phyloP scores from a whole-genome alignment of 805 yeast genomes.

The Saccharomycopsis babjevae region DNA sequence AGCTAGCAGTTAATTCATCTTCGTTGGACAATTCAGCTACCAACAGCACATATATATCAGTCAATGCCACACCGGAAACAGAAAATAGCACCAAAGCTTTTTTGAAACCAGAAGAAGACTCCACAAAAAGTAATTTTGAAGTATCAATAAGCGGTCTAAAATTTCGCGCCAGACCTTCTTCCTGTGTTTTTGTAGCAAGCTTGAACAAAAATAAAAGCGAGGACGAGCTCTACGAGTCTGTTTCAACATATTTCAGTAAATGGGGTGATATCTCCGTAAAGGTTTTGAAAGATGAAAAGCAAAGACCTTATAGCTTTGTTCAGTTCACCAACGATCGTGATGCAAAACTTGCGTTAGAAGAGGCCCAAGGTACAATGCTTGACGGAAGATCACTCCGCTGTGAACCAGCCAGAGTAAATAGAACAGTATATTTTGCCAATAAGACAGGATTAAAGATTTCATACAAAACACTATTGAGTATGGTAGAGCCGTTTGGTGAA shows the following conservation, averaged over 20 bases:
- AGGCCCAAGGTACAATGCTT: constrained; percentile 58
- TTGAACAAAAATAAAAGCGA: constrained; percentile 56
- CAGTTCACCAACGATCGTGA: constrained; percentile 67
- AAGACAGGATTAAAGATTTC: constrained; percentile 24
- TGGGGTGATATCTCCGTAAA: constrained; percentile 74
- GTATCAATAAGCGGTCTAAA: constrained; percentile 4
- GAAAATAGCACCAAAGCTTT: background rate
- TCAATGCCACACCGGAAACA: background rate
- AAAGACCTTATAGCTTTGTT: constrained; percentile 88
- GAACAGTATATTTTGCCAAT: constrained; percentile 60
- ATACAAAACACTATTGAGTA: constrained; percentile 27
- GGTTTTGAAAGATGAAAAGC: constrained; percentile 70
- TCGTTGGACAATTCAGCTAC: background rate
- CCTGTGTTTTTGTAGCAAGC: constrained; percentile 88
- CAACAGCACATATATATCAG: background rate
- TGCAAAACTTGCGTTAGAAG: constrained; percentile 53
- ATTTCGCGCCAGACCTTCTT: constrained; percentile 59
- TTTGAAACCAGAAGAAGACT: background rate
- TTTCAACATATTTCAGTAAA: constrained; percentile 52
- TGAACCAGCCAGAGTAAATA: constrained; percentile 84
- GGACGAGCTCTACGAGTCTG: constrained; percentile 61
- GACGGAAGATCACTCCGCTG: constrained; percentile 75
- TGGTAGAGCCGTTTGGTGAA: constrained; percentile 55
- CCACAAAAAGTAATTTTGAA: constrained; percentile 2
- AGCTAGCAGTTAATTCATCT: background rate